phyloP scores from a whole-genome alignment of 1,284 basidiomycete species.

The Albatrellus sp. region DNA sequence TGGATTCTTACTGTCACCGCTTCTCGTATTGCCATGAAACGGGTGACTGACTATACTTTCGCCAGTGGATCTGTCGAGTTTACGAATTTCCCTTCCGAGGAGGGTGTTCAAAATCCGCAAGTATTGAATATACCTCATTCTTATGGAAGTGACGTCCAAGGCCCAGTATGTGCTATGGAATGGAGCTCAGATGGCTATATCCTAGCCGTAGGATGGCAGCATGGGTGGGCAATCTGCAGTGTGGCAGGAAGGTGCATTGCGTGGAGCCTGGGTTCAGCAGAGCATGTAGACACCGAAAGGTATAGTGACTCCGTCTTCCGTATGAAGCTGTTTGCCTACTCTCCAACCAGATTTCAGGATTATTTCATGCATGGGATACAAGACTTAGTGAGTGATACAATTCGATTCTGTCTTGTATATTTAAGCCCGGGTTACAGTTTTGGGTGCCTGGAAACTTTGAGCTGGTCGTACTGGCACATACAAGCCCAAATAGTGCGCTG shows the following conservation, averaged over 20 bases:
- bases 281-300: conserved; percentile 45
- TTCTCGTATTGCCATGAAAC: background rate
- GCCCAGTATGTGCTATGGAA: conserved; percentile 66
- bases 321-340: no score
- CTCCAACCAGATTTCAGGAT: conserved; percentile 54
- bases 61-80: conserved; percentile 49
- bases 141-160: conserved; percentile 44
- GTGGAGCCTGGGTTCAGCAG: conserved; percentile 62
- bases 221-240: conserved; percentile 88
- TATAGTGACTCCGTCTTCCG: conserved; percentile 13
- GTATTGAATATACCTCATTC: conserved; percentile 43
- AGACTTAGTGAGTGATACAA: conserved; percentile 38
- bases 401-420: background rate
- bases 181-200: conserved; percentile 97
- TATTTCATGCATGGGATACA: conserved; percentile 74
- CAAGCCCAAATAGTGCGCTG: conserved; percentile 33
- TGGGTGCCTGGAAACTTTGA: conserved; percentile 90
- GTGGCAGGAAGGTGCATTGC: conserved; percentile 81
- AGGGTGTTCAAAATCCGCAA: conserved; percentile 40
- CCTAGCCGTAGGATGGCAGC: conserved; percentile 88
- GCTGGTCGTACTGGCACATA: conserved; percentile 56
- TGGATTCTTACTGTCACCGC: conserved; percentile 1
- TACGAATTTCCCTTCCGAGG: conserved; percentile 52
- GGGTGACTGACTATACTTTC: conserved; percentile 1
- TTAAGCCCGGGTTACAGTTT: conserved; percentile 39